Conservation (phyloP, 202 grass and related monocot species). For the Panicum virgatum region DNA sequence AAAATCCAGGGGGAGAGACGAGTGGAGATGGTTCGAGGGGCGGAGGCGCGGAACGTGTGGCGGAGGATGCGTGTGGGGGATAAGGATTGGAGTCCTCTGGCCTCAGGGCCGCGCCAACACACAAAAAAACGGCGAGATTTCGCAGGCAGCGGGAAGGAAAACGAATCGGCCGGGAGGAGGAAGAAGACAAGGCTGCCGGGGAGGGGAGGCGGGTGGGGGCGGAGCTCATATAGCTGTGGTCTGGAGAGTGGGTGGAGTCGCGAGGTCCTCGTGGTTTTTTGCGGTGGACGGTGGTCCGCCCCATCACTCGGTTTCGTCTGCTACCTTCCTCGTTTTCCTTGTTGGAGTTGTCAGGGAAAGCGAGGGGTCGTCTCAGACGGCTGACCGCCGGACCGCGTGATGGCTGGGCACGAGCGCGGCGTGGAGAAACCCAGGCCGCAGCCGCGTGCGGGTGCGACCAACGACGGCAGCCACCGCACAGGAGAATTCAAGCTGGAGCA, state of each 20-base stretch:
- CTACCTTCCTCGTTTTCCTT: not conserved
- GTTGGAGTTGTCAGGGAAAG: not conserved
- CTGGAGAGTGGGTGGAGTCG: not conserved
- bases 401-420: too few species aligned
- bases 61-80: slow-evolving; percentile 19
- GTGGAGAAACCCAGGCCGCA: too few species aligned
- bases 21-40: not conserved
- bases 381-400: too few species aligned
- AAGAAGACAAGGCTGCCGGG: not conserved
- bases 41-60: slow-evolving; percentile 27
- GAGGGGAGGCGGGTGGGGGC: not conserved
- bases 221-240: not conserved
- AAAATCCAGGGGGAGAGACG: slow-evolving; percentile 2
- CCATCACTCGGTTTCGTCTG: not conserved
- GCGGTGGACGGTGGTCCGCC: not conserved
- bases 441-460: too few species aligned
- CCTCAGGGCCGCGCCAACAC: not conserved
- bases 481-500: too few species aligned
- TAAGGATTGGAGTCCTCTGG: not conserved
- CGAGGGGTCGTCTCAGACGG: not conserved
- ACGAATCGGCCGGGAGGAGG: not conserved
- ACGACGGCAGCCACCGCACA: too few species aligned
- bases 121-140: not conserved
- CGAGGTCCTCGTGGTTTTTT: not conserved
- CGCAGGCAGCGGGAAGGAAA: not conserved